Evolutionary conservation across 2,329 filamentous ascomycete species (phyloP), one percentile per base, ranked within the genome.

Genomic region (Fusarium pseudonygamai): DNA sequence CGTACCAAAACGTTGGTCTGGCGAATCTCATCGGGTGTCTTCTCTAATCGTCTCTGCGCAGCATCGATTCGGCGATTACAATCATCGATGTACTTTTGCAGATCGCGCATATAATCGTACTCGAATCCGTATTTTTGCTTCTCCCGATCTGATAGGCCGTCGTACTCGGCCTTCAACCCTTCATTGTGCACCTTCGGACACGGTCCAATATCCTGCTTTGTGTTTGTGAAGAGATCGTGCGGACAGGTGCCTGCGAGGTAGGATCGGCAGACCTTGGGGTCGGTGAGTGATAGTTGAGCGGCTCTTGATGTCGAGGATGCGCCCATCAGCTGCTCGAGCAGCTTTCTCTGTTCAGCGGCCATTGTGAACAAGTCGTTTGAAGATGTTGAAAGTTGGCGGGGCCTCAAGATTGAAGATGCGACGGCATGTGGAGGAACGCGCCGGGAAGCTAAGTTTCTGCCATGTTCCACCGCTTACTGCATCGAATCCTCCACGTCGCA

Each of bases 221-320:
- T 99, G 85, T 99, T 99, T 75, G 96, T 99, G 88, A 99, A 99
- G 80, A 99, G 94, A 81, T 99, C 96, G 87, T 98, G 96, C 2
- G 96, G 96, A 82, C 96, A 99, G 67, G 94, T 97, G 78, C 96
- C 96, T 71, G 90, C 95, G 56, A 99, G 89, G 83, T 96, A 98
- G 24, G 95, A 98, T 62, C 94, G 93, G 86, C 96, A 99, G 78
- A 97, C 93, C 84, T 97, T 98, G 60, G 93, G 89, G 83, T 98
- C 96, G 67, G 91, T 96, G 78, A 99, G 93, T 73, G 93, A 92
- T 77, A 98, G 89, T 82, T 97, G 93, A 43, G 93, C 89, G 76
- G 91, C 91, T 85, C 92, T 93, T 55, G 92, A 92, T 66, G 89
- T 87, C 67, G 92, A 88, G 64, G 92, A 92, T 73, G 90, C 90